Base-by-base conservation (phyloP, 1,284 basidiomycete species). In the Peniophora sp. region DNA sequence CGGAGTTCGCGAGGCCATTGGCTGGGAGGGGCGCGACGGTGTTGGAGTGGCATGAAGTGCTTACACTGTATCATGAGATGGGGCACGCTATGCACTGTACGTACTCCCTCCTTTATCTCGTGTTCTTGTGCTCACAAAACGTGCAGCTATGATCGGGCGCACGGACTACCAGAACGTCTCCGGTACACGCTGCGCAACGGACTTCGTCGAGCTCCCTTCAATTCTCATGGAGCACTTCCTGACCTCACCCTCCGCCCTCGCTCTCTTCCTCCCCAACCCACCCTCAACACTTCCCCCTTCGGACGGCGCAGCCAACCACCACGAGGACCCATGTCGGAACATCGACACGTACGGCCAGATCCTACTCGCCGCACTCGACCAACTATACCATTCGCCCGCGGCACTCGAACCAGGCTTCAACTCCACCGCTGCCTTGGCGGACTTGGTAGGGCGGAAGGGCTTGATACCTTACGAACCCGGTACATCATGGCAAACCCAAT, bases 161-260 rank as follows among this genome's bases (percentile, higher is more conserved):
- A 99, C 95, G 5, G 93, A 96, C 60, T 98, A 96, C 64, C 96
- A 98, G 69, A 98, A 98, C 63, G 95, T 98, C 1, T 88, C 93
- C 0, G 97, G 97, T 3, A 99, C 96, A 2, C 89, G 97, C n/a
- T 98, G 95, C 64, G 92, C 97, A 0, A 99, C 96, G 0, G 96
- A 99, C 66, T 97, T 99, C 64, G 96, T 98, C 58, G 96, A 99
- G 65, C 75, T 99, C 2, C 97, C 96, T 0, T 98, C 95, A 10
- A 97, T 99, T 59, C 81, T 99, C 20, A 99, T 99, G 97, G 97
- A 99, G 66, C 92, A 95, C 64, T 91, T 99, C 71, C 80, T 97
- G 36, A 85, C 80, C 41, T 94, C 94, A 0, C 83, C 92, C 0
- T 68, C 73, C 8, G 92, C 98, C 16, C 79, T 98, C 14, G 78